Evolutionary conservation across 495 filamentous ascomycete genomes (phyloP).

Genomic region (Aspergillus asperescens): DNA sequence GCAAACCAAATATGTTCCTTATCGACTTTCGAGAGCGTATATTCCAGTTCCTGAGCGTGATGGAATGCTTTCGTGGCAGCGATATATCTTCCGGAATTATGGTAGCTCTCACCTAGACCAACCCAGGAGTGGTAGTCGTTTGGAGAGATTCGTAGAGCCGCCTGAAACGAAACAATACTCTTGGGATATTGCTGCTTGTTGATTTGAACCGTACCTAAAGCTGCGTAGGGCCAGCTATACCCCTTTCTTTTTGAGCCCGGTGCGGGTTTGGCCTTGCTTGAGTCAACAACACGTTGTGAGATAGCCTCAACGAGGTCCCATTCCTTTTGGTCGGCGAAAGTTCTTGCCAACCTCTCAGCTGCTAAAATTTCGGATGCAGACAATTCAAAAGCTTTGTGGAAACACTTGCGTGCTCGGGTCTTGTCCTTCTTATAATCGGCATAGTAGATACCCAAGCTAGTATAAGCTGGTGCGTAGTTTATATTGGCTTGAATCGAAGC

Average conservation of each 20-base stretch:
- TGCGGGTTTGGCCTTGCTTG: slow-evolving; percentile 79
- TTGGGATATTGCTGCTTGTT: slow-evolving; percentile 88
- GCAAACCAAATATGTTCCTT: slow-evolving; percentile 82
- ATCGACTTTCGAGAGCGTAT: slow-evolving; percentile 30
- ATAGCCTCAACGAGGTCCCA: slow-evolving; percentile 96
- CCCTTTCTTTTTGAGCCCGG: slow-evolving; percentile 88
- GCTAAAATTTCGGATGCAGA: slow-evolving; percentile 82
- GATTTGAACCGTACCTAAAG: slow-evolving; percentile 90
- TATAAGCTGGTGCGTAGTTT: slow-evolving; percentile 89
- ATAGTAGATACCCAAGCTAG: slow-evolving; percentile 91
- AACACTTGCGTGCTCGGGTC: slow-evolving; percentile 78
- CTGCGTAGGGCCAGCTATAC: slow-evolving; percentile 94
- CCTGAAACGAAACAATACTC: slow-evolving; percentile 85
- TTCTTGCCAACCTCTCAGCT: slow-evolving; percentile 76
- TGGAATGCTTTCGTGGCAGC: slow-evolving; percentile 88
- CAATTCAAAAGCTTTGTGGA: slow-evolving; percentile 94
- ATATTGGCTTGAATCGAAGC: slow-evolving; percentile 79
- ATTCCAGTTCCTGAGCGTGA: slow-evolving; percentile 66
- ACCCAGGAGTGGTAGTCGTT: slow-evolving; percentile 92
- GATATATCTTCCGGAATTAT: slow-evolving; percentile 86
- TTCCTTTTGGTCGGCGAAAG: slow-evolving; percentile 82
- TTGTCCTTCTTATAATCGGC: slow-evolving; percentile 85
- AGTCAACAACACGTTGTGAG: slow-evolving; percentile 85
- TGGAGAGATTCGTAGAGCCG: slow-evolving; percentile 77
- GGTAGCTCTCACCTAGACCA: slow-evolving; percentile 91